Percentiles rank a stretch among this genome's conserved stretches.
Conservation (phyloP, 1,284 basidiomycete species). For the Boletellus deceptivus region DNA sequence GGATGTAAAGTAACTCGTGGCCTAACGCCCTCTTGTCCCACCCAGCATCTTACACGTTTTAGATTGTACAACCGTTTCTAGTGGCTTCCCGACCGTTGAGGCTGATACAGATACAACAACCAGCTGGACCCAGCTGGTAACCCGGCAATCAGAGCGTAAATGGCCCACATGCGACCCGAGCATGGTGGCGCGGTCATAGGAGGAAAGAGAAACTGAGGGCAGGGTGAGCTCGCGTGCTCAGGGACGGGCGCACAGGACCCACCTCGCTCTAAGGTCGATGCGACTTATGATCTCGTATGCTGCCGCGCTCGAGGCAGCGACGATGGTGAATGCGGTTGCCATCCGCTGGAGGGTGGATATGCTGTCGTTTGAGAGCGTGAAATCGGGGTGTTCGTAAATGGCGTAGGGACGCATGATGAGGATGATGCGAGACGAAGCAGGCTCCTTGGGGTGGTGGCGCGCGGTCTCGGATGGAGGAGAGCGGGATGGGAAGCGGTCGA, state of each 20-base stretch:
- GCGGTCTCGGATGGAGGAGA: too few species aligned
- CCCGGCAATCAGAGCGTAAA: background rate
- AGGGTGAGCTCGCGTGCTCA: slow-evolving; percentile 4
- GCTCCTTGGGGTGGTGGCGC: too few species aligned
- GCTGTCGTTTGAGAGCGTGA: slow-evolving; percentile 35
- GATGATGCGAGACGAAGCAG: slow-evolving; percentile 6
- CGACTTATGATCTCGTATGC: slow-evolving; percentile 28
- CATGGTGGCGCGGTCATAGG: slow-evolving; percentile 10
- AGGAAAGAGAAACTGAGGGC: slow-evolving; percentile 13
- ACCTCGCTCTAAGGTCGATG: slow-evolving; percentile 19
- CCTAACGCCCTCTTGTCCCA: background rate
- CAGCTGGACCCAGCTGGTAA: background rate
- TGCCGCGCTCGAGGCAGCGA: slow-evolving; percentile 33
- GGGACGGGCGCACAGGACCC: background rate
- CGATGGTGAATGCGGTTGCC: slow-evolving; percentile 26
- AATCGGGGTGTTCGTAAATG: slow-evolving; percentile 54
- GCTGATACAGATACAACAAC: slow-evolving; percentile 16
- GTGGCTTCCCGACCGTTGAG: background rate
- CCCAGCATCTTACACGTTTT: slow-evolving; percentile 5
- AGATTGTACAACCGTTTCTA: slow-evolving; percentile 9
- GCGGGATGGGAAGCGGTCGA: too few species aligned
- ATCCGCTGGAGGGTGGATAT: slow-evolving; percentile 24
- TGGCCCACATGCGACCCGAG: background rate
- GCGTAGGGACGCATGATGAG: slow-evolving; percentile 43
- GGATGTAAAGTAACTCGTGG: slow-evolving; percentile 8